Evolutionary conservation across 1,284 basidiomycete species (phyloP).

Genomic region (Ustilago esculenta): DNA sequence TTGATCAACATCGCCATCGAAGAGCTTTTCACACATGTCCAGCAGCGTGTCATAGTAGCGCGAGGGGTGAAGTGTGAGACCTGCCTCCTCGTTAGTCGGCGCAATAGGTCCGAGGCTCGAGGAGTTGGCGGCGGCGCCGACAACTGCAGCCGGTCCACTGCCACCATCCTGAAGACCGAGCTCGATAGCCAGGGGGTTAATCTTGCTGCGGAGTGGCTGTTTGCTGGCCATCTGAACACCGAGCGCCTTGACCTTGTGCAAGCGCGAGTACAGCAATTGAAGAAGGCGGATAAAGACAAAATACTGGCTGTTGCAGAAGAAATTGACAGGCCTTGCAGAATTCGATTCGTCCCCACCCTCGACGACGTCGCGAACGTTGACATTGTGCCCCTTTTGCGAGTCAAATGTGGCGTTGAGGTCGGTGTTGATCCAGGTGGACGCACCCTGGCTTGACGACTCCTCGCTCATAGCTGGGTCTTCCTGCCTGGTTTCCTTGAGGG

Average conservation of each 20-base stretch:
- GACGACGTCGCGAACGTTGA: constrained; percentile 34
- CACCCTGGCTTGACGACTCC: constrained; percentile 37
- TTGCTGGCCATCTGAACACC: constrained; percentile 69
- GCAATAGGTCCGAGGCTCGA: constrained; percentile 40
- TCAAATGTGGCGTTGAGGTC: constrained; percentile 63
- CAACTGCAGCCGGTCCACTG: constrained; percentile 68
- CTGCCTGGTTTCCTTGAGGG: constrained; percentile 9
- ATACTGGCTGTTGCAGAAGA: constrained; percentile 92
- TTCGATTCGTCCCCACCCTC: constrained; percentile 23
- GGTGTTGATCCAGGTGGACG: constrained; percentile 70
- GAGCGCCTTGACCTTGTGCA: constrained; percentile 78
- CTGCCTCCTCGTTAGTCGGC: constrained; percentile 58
- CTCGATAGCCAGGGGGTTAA: constrained; percentile 72
- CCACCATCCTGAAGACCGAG: constrained; percentile 74
- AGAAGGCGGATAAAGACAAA: constrained; percentile 84
- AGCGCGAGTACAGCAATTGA: constrained; percentile 86
- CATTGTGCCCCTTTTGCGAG: constrained; percentile 46
- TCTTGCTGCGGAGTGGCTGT: constrained; percentile 65
- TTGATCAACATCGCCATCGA: constrained; percentile 90
- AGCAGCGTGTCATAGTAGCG: constrained; percentile 85
- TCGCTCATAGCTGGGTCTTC: constrained; percentile 22
- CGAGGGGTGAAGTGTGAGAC: constrained; percentile 68
- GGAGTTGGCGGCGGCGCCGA: constrained; percentile 45
- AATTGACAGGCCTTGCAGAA: constrained; percentile 69
- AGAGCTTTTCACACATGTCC: constrained; percentile 90